phyloP scores from a whole-genome alignment of 306 rosid species.

The Cicer judaicum region DNA sequence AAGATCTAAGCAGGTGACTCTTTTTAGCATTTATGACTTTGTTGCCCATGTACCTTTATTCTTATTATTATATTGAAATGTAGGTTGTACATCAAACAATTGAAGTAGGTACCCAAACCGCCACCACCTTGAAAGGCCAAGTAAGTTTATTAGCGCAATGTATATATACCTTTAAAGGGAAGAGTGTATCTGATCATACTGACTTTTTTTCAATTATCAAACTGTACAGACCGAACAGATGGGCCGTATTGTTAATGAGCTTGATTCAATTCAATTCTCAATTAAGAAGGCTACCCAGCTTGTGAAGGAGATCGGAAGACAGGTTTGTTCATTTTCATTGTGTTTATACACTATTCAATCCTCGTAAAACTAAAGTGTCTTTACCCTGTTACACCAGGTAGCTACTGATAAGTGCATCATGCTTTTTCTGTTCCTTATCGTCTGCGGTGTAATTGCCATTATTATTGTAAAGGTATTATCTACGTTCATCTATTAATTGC shows the following conservation, averaged over 20 bases:
- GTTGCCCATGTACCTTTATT: slow-evolving; percentile 37
- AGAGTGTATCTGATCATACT: slow-evolving; percentile 35
- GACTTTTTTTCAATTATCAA: slow-evolving; percentile 39
- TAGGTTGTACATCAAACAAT: slow-evolving; percentile 92
- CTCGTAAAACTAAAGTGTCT: slow-evolving; percentile 32
- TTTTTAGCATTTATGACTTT: slow-evolving; percentile 19
- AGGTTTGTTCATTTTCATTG: slow-evolving; percentile 58
- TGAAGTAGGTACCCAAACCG: slow-evolving; percentile 97
- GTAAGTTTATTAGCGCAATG: slow-evolving; percentile 55
- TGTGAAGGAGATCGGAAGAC: slow-evolving; percentile 97
- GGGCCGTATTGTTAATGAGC: slow-evolving; percentile 96
- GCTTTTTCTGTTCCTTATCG: slow-evolving; percentile 85
- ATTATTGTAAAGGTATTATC: slow-evolving; percentile 87
- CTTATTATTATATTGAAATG: slow-evolving; percentile 27
- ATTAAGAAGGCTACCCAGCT: slow-evolving; percentile 97
- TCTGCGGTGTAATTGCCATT: slow-evolving; percentile 89
- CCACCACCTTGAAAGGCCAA: slow-evolving; percentile 85
- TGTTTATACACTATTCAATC: slow-evolving; percentile 23
- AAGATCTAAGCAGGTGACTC: slow-evolving; percentile 76
- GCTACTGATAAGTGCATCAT: slow-evolving; percentile 99
- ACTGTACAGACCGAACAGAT: slow-evolving; percentile 88
- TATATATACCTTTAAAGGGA: slow-evolving; percentile 22
- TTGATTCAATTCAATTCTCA: slow-evolving; percentile 96
- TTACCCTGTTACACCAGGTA: slow-evolving; percentile 59
- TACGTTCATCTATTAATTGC: slow-evolving; percentile 16